Conservation (phyloP, 768 basidiomycete genomes). For the Fomitopsis serialis region DNA sequence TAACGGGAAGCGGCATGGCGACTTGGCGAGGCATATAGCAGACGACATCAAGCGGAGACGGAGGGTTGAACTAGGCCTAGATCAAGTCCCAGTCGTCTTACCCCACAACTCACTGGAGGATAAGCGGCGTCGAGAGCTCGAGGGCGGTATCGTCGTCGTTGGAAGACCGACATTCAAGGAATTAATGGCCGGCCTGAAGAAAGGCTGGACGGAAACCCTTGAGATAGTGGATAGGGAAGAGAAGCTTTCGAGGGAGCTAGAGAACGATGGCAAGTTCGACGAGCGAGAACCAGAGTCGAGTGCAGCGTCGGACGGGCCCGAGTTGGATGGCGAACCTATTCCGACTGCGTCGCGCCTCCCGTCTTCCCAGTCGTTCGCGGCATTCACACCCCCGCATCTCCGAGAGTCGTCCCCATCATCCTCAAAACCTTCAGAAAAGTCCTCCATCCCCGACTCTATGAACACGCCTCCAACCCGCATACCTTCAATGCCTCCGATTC, state of each 20-base stretch:
- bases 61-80: constrained; percentile 60
- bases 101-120: constrained; percentile 49
- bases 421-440: constrained; percentile 14
- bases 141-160: constrained; percentile 82
- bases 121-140: constrained; percentile 52
- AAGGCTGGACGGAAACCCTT: constrained; percentile 78
- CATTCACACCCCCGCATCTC: constrained; percentile 21
- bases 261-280: constrained; percentile 74
- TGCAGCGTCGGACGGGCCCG: constrained; percentile 18
- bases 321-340: constrained; percentile 32
- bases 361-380: constrained; percentile 24
- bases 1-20: constrained; percentile 78
- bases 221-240: constrained; percentile 70
- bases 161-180: constrained; percentile 93
- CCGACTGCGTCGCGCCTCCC: constrained; percentile 35
- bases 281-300: constrained; percentile 39
- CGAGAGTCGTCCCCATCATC: constrained; percentile 19
- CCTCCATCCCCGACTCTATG: constrained; percentile 25
- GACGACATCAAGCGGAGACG: constrained; percentile 69
- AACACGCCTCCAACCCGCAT: constrained; percentile 50
- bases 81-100: constrained; percentile 38
- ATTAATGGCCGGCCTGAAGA: constrained; percentile 80
- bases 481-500: constrained; percentile 73
- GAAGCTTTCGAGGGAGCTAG: constrained; percentile 56
- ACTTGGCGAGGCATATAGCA: constrained; percentile 71